Base-by-base conservation (phyloP, 2,329 filamentous ascomycete genomes). In the Sphaceloma murrayae region DNA sequence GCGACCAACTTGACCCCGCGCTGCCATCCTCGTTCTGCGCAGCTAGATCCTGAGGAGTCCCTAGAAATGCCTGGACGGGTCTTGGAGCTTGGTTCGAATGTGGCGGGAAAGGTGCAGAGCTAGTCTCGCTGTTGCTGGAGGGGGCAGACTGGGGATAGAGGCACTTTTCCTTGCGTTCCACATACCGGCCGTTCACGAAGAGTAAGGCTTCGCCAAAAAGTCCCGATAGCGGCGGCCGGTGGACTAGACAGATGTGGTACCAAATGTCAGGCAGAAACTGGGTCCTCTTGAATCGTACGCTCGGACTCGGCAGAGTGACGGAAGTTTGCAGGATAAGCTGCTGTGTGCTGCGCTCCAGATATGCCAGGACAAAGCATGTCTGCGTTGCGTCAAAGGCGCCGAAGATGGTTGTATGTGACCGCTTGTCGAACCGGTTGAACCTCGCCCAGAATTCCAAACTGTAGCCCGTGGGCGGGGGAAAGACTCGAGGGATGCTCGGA, bases 241-340 rank as follows among this genome's bases (percentile, higher is more conserved):
- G 91, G 17, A 91, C 85, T 49, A 98, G 67, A 32, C 82, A 85
- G 54, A 98, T 77, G 62, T 98, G 91, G 62, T 98, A 98, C 91
- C 91, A 98, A 54, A 69, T 73, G 45, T 78, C 75, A 50, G 83
- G 73, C 53, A 79, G 69, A 57, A 98, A 96, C 1, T 73, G 68
- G 8, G 80, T 76, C 2, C 82, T 82, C 60, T 91, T 94, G 70
- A 98, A 98, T 46, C 91, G 78, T 34, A 98, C 85, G 62, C 89
- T 96, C 2, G 91, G 89, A 47, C 83, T 78, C 43, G 78, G 73
- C 6, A 87, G 87, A 43, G 79, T 85, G 49, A 96, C 83, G 13
- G 91, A 95, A 5, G 93, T 96, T 64, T 98, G 91, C 4, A 98
- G 69, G 53, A 98, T 98, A 53, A 98, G 83, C 63, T 94, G 91